Evolutionary conservation across 2,329 filamentous ascomycete genomes (phyloP), one percentile per base, ranked within the genome.

Genomic region (Claviceps digitariae): DNA sequence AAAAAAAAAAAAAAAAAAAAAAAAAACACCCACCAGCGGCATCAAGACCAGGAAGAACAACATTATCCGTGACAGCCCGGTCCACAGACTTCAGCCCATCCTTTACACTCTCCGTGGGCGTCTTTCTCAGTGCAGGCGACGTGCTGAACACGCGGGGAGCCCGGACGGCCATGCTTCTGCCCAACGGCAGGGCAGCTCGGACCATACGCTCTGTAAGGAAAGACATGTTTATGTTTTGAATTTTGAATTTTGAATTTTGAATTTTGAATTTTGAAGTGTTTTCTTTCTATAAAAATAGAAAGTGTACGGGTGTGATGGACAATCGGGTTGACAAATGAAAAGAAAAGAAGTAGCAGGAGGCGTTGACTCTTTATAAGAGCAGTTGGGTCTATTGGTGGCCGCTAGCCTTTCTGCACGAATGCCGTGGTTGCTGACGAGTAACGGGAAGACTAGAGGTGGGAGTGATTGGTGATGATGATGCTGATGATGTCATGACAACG

Each of bases 31-130:
- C 71, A 83, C 82, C 66, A 49, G 76, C 75, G 48, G 72, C 69
- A 59, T 84, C 72, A 62, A 85, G 81, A 17, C 78, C 79, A 41
- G 79, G 78, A 25, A 83, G 77, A 29, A 83, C 76, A 20, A 84
- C 63, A 63, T 81, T 83, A 63, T 81, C 76, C 55, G 76, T 75
- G 44, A 84, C 78, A 50, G 69, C 73, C 31, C 78, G 73, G 68
- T 84, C 79, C 6, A 82, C 78, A 6, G 67, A 69, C 67, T 83
- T 81, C 54, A 79, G 66, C 3, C 74, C 73, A 56, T 84, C 79
- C 67, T 83, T 84, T 60, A 77, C 75, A 0, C 72, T 59, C 54
- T 83, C 77, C 51, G 75, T 69, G 2, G 74, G 68, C 10, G 72
- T 69, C 68, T 80, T 81, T 48, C 70, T 70, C 9, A 66, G 58